Evolutionary conservation across 192 early-diverging fungal species (phyloP), one percentile per base, ranked within the genome.

Genomic region (Coemansia sp.): DNA sequence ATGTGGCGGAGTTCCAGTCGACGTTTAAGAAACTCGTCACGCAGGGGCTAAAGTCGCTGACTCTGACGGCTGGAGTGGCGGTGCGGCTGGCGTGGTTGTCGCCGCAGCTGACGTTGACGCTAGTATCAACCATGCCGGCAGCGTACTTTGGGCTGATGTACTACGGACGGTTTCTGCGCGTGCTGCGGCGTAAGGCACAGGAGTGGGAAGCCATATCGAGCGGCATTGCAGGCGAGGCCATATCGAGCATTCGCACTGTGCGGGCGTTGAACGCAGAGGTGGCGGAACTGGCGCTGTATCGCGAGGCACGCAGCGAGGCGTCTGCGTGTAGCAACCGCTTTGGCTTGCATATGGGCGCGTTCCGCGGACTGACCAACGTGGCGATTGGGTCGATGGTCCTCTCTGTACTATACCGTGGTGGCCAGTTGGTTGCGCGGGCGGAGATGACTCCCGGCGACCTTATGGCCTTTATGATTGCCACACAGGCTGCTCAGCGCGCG

Each of bases 11-110:
- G 55, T 84, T 86, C 68, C 85, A 85, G 63, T 59, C 76, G 62
- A 86, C 85, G 24, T 83, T 87, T 60, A 86, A 86, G 46, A 75
- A 82, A 58, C 41, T 85, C 8, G 80, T 88, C 1, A 84, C 87
- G 8, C 83, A 84, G 63, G 87, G 87, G 0, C 58, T 88, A 26
- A 83, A 82, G 53, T 63, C 85, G 0, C 53, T 78, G 17, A 83
- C 85, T n/a, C 65, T 85, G 52, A 75, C 83, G 0, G 53, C 68
- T 15, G 87, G 87, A 21, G 84, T 81, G 11, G 76, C 72, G 7
- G 70, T 74, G 56, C 84, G 84, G 61, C 64, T 88, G 3, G 56
- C 83, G 10, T 64, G 75, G 17, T 66, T 86, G 27, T 86, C 87
- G 22, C 67, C 82, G 8, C 50, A 72, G 27, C 78, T 88, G 24